Evolutionary conservation across 192 early-diverging fungal genomes (phyloP).

Genomic region (Coemansia sp.): DNA sequence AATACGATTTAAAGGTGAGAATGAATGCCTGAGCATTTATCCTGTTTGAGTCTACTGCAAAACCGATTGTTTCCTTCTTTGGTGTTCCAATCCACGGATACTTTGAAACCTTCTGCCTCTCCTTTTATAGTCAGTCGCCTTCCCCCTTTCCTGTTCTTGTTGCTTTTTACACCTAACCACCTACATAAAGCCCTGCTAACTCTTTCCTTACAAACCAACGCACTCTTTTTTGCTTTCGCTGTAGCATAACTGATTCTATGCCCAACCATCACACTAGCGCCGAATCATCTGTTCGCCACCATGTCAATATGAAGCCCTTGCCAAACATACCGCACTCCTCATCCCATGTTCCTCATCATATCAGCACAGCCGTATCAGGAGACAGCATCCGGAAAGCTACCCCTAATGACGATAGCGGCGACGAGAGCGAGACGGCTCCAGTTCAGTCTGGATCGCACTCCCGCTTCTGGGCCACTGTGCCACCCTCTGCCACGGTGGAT

Average conservation of each 20-base stretch:
- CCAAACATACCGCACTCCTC: neutral
- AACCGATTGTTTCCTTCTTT: neutral
- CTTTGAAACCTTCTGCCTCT: neutral
- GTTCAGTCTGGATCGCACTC: neutral
- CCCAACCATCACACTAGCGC: neutral
- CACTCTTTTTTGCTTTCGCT: neutral
- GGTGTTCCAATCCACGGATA: conserved; percentile 1
- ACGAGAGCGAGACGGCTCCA: neutral
- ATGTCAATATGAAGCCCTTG: neutral
- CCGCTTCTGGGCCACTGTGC: conserved; percentile 34
- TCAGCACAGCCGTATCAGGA: neutral
- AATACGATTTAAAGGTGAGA: neutral
- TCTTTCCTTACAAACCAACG: neutral
- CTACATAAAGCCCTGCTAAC: too few species aligned
- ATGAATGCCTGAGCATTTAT: neutral
- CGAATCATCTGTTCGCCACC: neutral
- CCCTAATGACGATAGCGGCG: neutral
- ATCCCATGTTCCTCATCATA: neutral
- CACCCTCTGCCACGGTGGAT: conserved; percentile 10
- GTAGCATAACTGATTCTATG: neutral
- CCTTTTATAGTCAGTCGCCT: too few species aligned
- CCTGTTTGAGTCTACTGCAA: neutral
- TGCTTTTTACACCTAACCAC: too few species aligned
- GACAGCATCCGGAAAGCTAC: neutral
- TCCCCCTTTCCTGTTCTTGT: neutral